A percentile compares a stretch with the other conserved stretches of the same genome.
Evolutionary conservation across 2,329 filamentous ascomycete species (phyloP).

Genomic region (Aspergillus vadensis): DNA sequence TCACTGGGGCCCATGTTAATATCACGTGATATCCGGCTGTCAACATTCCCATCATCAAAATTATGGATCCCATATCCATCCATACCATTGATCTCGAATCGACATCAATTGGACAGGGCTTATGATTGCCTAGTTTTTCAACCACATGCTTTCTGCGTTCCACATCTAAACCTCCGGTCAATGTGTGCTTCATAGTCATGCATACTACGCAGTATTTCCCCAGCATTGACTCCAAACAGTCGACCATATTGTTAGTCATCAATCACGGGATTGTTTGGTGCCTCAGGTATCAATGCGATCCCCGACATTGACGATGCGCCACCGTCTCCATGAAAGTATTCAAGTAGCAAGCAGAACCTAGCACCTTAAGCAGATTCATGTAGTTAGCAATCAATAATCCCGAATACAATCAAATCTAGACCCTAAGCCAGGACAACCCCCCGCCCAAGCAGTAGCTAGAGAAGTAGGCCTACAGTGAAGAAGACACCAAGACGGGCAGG

Average conservation of each 20-base stretch:
- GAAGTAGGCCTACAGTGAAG: neutral
- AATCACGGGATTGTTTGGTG: neutral
- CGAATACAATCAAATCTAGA: neutral
- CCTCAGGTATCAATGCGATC: neutral
- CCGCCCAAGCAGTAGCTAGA: neutral
- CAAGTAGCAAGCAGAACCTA: neutral
- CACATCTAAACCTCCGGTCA: neutral
- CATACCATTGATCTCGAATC: neutral
- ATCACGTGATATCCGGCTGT: neutral
- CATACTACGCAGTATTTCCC: neutral
- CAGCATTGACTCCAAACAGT: neutral
- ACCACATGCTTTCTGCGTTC: too few species aligned
- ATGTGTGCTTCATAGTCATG: neutral
- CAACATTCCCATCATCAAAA: neutral
- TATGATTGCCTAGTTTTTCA: too few species aligned
- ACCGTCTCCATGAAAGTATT: neutral
- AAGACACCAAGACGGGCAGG: slow-evolving; percentile 9
- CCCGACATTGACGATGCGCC: neutral
- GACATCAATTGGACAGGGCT: neutral
- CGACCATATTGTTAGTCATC: neutral
- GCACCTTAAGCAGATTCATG: too few species aligned
- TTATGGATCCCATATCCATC: neutral
- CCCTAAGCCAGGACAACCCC: neutral
- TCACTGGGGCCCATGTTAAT: neutral
- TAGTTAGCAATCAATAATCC: too few species aligned